Base-by-base conservation (phyloP, 2,329 filamentous ascomycete species). In the Neofusicoccum sp. region DNA sequence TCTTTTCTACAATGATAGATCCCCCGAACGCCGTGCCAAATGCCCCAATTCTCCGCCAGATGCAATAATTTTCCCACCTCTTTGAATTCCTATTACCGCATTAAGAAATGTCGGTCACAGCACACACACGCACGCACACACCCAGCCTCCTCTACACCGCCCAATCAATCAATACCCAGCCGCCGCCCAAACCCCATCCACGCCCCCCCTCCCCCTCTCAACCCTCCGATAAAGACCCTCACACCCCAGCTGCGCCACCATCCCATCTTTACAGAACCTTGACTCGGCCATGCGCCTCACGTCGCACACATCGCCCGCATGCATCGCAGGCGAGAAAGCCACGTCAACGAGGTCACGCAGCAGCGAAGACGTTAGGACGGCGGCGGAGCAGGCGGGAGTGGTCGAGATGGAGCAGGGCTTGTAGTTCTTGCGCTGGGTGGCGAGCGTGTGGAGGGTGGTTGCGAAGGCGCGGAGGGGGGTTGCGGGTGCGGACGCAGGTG, bases 381-480 rank as follows among this genome's bases (percentile, higher is more conserved):
- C 53, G 11, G 34, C 14, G 38, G 41, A n/a, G 40, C 59, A 56
- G 5, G 24, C 34, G 14, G 43, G 43, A 9, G 51, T 56, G n/a
- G 33, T 57, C n/a, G 51, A 57, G 20, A 60, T 33, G 38, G 33
- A 38, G 38, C 38, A 36, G 7, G 47, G 47, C 40, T 53, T 60
- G 48, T 41, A 40, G 30, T 60, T 60, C n/a, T 28, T 44, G 31
- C 38, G 47, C 58, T 8, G 26, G 31, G 44, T 24, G 16, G 58
- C 47, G 11, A 60, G 58, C n/a, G 41, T 33, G 48, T 41, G 58
- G 6, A 60, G 30, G n/a, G 48, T 54, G 28, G 20, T 36, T 6
- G 40, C 58, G 24, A 60, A 60, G 12, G 47, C 48, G 33, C 43
- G 41, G 20, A 31, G 14, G 2, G 54, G 28, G 20, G 41, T 20